Evolutionary conservation across 2,329 filamentous ascomycete species (phyloP), one percentile per base, ranked within the genome.

Genomic region (Byssoonygena ceratinophila): DNA sequence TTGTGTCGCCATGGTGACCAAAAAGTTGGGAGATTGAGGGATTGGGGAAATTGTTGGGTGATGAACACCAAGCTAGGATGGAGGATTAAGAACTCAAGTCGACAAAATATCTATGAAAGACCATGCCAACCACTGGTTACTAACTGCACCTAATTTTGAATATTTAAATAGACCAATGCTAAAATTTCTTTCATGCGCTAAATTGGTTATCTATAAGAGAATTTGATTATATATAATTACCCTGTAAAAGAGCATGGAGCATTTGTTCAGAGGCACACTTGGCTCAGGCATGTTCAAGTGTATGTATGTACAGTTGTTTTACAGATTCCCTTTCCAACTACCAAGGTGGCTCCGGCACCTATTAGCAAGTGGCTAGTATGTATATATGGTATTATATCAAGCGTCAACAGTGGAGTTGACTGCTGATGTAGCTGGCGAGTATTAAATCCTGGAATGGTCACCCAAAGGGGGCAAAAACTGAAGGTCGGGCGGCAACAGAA

Each of bases 1-100:
- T 45, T 63, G 64, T 58, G 64, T 67, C 48, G 69, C 66, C 69
- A 71, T 71, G 54, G 54, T 48, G 22, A 23, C 25, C 6, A 22
- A 22, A 20, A n/a, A 39, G 1, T 23, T 20, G 18, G n/a, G 7
- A 22, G 5, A 3, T 40, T 16, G 47, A 25, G 46, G 36, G 2
- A 25, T 36, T 43, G 23, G 5, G 12, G 18, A 22, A 41, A 25
- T 40, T n/a, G 46, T 41, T 47, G 18, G 18, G 29, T 22, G 22
- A 23, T 5, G 34, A 37, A 37, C 16, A 18, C 16, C 14, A 44
- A 25, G 20, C 5, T 5, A 44, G n/a, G 5, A 3, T 4, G 2
- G 25, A 31, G 27, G 11, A 31, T 5, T 31, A n/a, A n/a, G n/a
- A n/a, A n/a, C n/a, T n/a, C n/a, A n/a, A n/a, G n/a, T n/a, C n/a